phyloP scores from a whole-genome alignment of 495 filamentous ascomycete genomes.

The Podospora tetraspora region DNA sequence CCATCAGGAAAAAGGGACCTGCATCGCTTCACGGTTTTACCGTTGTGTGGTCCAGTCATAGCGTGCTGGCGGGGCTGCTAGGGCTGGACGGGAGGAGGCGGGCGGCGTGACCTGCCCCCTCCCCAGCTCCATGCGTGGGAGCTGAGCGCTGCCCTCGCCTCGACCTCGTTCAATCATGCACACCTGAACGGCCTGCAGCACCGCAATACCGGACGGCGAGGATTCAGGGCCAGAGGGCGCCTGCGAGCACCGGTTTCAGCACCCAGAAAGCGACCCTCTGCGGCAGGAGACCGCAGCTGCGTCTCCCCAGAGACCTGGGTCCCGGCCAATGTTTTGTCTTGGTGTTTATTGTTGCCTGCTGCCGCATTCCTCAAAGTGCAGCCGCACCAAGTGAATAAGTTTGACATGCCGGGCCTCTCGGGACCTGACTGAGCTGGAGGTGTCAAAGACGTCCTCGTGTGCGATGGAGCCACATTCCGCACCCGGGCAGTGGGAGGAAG shows the following conservation, averaged over 20 bases:
- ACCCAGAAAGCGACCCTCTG: conserved; percentile 3
- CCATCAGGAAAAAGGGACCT: not conserved
- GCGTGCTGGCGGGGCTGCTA: not conserved
- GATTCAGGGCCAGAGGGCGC: conserved; percentile 18
- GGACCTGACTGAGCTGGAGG: not conserved
- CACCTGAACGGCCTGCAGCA: conserved; percentile 26
- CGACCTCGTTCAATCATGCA: conserved; percentile 28
- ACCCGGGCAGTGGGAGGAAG: not conserved
- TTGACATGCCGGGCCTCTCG: too few species aligned
- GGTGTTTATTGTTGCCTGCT: not conserved
- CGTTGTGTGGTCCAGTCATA: not conserved
- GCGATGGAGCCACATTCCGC: not conserved
- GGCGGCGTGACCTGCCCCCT: not conserved
- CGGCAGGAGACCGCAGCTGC: not conserved
- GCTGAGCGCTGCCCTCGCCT: conserved; percentile 14
- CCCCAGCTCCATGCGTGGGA: not conserved
- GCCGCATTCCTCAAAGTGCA: not conserved
- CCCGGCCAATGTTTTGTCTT: not conserved
- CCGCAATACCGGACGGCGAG: conserved; percentile 18
- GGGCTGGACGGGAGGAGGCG: not conserved
- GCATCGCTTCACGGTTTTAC: not conserved
- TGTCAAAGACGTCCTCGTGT: not conserved
- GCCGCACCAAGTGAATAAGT: too few species aligned
- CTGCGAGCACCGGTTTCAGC: conserved; percentile 28
- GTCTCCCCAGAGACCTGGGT: not conserved